A percentile compares a stretch with the other conserved stretches of the same genome.
Evolutionary conservation across 1,284 basidiomycete genomes (phyloP).

Genomic region (Leccinum griseonigrum): DNA sequence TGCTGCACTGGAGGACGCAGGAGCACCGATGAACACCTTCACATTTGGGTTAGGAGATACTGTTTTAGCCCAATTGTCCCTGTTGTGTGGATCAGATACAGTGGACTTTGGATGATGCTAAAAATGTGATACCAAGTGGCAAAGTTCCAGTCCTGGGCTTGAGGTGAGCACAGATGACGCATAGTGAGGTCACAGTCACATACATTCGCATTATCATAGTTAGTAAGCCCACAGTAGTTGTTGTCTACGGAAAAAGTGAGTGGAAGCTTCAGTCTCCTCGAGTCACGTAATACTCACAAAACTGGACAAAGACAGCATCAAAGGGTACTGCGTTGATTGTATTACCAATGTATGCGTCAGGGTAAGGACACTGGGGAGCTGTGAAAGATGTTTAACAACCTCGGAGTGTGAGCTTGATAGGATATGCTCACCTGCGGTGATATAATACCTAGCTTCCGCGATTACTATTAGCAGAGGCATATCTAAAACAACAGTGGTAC

Average conservation of each 20-base stretch:
- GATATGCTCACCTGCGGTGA: constrained; percentile 41
- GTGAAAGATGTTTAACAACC: neutral
- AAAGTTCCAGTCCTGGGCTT: constrained; percentile 52
- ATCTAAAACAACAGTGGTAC: constrained; percentile 10
- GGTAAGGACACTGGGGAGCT: constrained; percentile 66
- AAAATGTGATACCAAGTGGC: constrained; percentile 41
- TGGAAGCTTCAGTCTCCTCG: neutral
- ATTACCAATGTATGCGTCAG: constrained; percentile 54
- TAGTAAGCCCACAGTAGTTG: constrained; percentile 54
- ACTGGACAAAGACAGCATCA: constrained; percentile 65
- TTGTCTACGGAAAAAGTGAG: constrained; percentile 39
- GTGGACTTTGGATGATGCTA: neutral
- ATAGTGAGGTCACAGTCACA: constrained; percentile 8
- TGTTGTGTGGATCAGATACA: constrained; percentile 21
- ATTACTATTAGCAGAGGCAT: constrained; percentile 4
- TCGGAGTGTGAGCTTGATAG: neutral
- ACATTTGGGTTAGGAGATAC: constrained; percentile 56
- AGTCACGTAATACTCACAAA: constrained; percentile 35
- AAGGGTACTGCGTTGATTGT: constrained; percentile 56
- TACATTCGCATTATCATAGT: constrained; percentile 45
- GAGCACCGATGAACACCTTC: constrained; percentile 64
- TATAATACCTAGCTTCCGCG: constrained; percentile 47
- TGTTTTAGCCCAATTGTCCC: constrained; percentile 66
- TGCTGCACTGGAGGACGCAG: constrained; percentile 50
- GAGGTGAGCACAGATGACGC: neutral